Conservation (phyloP, 768 basidiomycete genomes). For the Lentinula raphanica region DNA sequence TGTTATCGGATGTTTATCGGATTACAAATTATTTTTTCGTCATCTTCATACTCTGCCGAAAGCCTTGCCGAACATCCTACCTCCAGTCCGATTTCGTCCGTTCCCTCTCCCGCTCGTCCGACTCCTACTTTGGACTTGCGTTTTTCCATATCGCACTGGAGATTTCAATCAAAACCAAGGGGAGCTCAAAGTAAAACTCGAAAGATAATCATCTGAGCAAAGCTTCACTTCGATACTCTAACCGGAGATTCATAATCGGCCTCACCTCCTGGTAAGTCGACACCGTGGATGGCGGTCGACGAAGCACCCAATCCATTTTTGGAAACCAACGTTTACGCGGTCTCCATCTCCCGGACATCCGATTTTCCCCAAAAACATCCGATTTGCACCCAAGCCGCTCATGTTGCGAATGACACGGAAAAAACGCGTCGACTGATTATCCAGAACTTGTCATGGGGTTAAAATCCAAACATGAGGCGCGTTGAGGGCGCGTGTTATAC, state of each 20-base stretch:
- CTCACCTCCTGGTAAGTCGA: neutral
- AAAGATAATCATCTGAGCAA: too few species aligned
- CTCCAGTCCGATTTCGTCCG: too few species aligned
- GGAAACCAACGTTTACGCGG: neutral
- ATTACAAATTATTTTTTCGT: neutral
- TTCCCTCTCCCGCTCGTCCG: too few species aligned
- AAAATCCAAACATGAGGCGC: neutral
- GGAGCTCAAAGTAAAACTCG: too few species aligned
- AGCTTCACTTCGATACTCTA: too few species aligned
- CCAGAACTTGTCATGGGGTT: neutral
- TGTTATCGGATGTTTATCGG: neutral
- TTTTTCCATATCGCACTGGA: too few species aligned
- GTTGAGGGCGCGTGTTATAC: neutral
- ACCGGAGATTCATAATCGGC: neutral
- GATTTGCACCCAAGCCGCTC: neutral
- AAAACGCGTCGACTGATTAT: neutral
- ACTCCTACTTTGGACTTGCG: too few species aligned
- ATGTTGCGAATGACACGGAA: conserved; percentile 1
- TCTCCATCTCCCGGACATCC: neutral
- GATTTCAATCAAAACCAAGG: too few species aligned
- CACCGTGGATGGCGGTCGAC: neutral
- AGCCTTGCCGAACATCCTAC: neutral
- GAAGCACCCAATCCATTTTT: neutral
- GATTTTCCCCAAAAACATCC: neutral
- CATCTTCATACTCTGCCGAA: neutral